These are phyloP conservation scores for Medicago truncatula DNA, from an alignment of 306 rosid genomes.

Conservation along the genomic window MtrunA17r5.0-ANR NC_053043.1:4925501-4926000, in stretches of 20 bases:
- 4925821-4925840: constrained; percentile 72
- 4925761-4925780: constrained; percentile 46
- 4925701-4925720: constrained; percentile 46
- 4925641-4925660: constrained; percentile 65
- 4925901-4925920: constrained; percentile 43
- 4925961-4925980: constrained; percentile 45
- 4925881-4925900: constrained; percentile 41
- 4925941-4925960: constrained; percentile 48
- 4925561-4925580: constrained; percentile 66
- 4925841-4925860: constrained; percentile 45
- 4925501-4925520: constrained; percentile 56
- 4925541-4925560: constrained; percentile 60
- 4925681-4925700: constrained; percentile 58
- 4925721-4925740: constrained; percentile 41
- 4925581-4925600: constrained; percentile 74
- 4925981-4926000: constrained; percentile 46
- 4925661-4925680: constrained; percentile 51
- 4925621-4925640: constrained; percentile 72
- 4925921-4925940: constrained; percentile 43
- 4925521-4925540: constrained; percentile 52
- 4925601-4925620: constrained; percentile 59
- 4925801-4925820: constrained; percentile 74
- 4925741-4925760: constrained; percentile 50
- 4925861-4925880: constrained; percentile 46
- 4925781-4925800: constrained; percentile 49